Evolutionary conservation across 768 basidiomycete genomes (phyloP).

Genomic region (Phaffia australis): DNA sequence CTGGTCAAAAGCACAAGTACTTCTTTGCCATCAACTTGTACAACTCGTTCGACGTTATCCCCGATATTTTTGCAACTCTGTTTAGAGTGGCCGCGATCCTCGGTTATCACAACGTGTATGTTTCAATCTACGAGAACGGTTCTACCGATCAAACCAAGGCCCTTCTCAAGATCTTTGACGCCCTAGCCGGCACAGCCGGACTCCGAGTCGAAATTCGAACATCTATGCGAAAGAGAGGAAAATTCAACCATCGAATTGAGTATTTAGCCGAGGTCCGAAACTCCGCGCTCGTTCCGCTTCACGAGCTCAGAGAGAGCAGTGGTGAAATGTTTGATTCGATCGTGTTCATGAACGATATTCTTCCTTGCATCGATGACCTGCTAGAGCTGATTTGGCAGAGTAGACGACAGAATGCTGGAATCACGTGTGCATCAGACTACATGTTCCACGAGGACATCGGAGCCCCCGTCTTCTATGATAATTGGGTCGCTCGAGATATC

Average conservation of each 20-base stretch:
- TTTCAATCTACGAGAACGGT: constrained; percentile 98
- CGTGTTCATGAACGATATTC: constrained; percentile 98
- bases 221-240: constrained; percentile 80
- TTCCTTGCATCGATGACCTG: constrained; percentile 94
- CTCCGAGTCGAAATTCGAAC: constrained; percentile 88
- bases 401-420: constrained; percentile 84
- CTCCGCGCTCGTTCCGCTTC: constrained; percentile 85
- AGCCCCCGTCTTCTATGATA: constrained; percentile 39
- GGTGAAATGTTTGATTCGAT: constrained; percentile 93
- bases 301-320: constrained; percentile 81
- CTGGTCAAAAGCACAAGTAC: constrained; percentile 72
- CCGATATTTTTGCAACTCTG: constrained; percentile 90
- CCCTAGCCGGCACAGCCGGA: constrained; percentile 77
- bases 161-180: constrained; percentile 85
- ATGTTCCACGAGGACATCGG: constrained; percentile 95
- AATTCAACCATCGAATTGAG: constrained; percentile 98
- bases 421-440: constrained; percentile 96
- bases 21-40: constrained; percentile 99
- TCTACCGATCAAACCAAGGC: constrained; percentile 99
- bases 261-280: constrained; percentile 99
- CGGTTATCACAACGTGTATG: constrained; percentile 95
- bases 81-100: constrained; percentile 85
- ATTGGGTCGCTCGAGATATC: constrained; percentile 97
- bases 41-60: constrained; percentile 98
- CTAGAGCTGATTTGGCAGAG: constrained; percentile 97